A percentile compares a stretch with the other conserved stretches of the same genome.
Evolutionary conservation across 2,329 filamentous ascomycete genomes (phyloP).

Genomic region (Fusarium incarnatum): DNA sequence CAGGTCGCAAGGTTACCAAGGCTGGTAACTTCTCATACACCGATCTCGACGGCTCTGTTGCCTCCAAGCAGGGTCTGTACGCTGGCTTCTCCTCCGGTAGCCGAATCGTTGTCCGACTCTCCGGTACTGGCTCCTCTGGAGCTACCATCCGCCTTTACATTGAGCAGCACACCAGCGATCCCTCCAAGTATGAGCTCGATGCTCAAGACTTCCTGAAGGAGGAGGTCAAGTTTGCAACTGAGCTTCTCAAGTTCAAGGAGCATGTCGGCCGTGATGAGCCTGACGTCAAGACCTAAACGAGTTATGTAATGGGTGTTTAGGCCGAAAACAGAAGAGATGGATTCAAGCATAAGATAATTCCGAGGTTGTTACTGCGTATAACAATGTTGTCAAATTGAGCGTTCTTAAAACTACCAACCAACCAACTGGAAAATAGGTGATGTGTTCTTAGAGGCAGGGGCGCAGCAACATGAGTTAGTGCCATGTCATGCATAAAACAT

Average conservation of each 20-base stretch:
- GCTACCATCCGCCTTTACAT: conserved; percentile 97
- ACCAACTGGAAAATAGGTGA: conserved; percentile 22
- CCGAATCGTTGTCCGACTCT: conserved; percentile 93
- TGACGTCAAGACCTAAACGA: conserved; percentile 87
- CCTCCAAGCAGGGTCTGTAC: conserved; percentile 95
- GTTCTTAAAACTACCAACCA: conserved; percentile 43
- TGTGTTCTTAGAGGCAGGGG: conserved; percentile 7
- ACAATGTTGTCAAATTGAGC: conserved; percentile 45
- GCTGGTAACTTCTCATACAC: conserved; percentile 98
- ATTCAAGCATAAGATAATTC: conserved; percentile 36
- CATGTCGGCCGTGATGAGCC: conserved; percentile 92
- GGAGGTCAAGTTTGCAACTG: conserved; percentile 86
- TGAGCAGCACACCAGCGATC: conserved; percentile 91
- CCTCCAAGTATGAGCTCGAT: conserved; percentile 80
- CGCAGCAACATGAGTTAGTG: conserved; percentile 25
- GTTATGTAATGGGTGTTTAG: neutral
- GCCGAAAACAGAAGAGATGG: conserved; percentile 30
- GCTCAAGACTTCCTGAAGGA: conserved; percentile 95
- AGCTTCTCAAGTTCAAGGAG: conserved; percentile 92
- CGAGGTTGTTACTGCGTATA: conserved; percentile 42
- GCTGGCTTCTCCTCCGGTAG: conserved; percentile 94
- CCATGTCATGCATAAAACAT: conserved; percentile 27
- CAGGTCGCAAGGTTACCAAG: conserved; percentile 82
- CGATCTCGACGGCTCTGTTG: conserved; percentile 95
- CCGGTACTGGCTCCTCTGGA: conserved; percentile 93